Base-by-base conservation (phyloP, 148 eudicot species). In the Camellia granthamiana region DNA sequence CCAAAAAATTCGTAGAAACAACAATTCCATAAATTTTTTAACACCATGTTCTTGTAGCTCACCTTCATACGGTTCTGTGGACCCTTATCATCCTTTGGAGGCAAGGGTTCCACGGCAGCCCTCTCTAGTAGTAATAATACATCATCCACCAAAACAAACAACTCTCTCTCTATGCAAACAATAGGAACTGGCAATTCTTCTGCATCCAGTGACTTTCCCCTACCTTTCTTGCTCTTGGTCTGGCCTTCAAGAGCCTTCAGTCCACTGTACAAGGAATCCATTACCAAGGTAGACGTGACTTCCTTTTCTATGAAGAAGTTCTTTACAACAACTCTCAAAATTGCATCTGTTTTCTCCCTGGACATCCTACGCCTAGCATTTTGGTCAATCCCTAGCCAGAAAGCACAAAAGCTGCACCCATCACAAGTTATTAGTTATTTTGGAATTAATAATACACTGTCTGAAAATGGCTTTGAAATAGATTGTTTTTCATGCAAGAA, bases 261-360 rank as follows among this genome's bases (percentile, higher is more conserved):
- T 80, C 98, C 98, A 88, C 97, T 95, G 80, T 95, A 93, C 89
- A 95, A 85, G 71, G 93, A 93, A 81, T 95, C 98, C 96, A 95
- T 93, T 58, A 95, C 97, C 79, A 95, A 84, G 73, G 98, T 93
- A 78, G 98, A 93, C 14, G 98, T 95, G 81, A 95, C 96, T 83
- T 95, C 98, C 83, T 91, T 93, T 80, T 91, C 97, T 82, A 95
- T 77, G 79, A 95, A 95, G 77, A 91, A 93, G 12, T 88, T 90
- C 76, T 95, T 95, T 60, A 93, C 96, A 43, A 93, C 86, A 16
- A 86, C 86, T 89, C 90, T 95, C 75, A 91, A 72, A 81, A 95
- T 84, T 62, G 79, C 82, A 80, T 93, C 92, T 83, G 88, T 85
- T 83, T 86, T 93, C 85, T 95, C 98, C 82, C 82, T 87, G 16